These are phyloP conservation scores for Syncephalastrum monosporum DNA, from an alignment of 371 early-diverging fungal species.

Conservation along the genomic window DNA sequence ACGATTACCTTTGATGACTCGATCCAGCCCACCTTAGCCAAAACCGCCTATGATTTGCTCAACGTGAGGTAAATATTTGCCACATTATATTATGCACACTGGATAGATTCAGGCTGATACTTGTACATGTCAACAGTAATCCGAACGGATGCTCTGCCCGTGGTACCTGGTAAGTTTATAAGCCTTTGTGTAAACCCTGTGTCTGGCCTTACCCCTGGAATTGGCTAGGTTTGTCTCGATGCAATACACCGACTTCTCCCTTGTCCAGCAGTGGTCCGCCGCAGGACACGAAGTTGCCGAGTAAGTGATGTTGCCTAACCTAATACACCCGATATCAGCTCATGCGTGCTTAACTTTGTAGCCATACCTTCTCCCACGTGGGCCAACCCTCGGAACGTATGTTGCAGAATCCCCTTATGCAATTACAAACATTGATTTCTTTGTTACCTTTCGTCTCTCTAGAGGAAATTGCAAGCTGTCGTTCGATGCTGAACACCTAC, in stretches of 20 bases:
- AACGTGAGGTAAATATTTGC: constrained; percentile 34
- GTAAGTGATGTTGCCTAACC: constrained; percentile 23
- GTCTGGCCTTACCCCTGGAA: not conserved
- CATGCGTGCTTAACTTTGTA: constrained; percentile 8
- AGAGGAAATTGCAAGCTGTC: constrained; percentile 54
- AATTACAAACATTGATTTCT: no score
- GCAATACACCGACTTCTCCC: constrained; percentile 62
- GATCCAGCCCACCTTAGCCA: constrained; percentile 43
- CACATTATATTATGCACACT: not conserved
- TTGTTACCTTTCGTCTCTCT: not conserved
- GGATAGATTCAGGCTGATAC: not conserved
- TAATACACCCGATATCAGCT: not conserved
- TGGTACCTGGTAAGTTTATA: constrained; percentile 41
- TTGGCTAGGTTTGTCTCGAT: constrained; percentile 54
- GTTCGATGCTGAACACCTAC: constrained; percentile 55
- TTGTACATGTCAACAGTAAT: constrained; percentile 30
- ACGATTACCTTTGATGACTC: constrained; percentile 72
- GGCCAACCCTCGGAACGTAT: constrained; percentile 45
- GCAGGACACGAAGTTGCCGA: constrained; percentile 66
- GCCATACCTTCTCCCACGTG: constrained; percentile 65
- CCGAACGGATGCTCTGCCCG: constrained; percentile 66
- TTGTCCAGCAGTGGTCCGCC: constrained; percentile 71
- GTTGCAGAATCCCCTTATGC: constrained; percentile 1
- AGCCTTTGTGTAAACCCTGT: not conserved
- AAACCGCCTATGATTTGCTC: constrained; percentile 34